Conservation (phyloP, 2,329 filamentous ascomycete species). For the Cercospora beticola region DNA sequence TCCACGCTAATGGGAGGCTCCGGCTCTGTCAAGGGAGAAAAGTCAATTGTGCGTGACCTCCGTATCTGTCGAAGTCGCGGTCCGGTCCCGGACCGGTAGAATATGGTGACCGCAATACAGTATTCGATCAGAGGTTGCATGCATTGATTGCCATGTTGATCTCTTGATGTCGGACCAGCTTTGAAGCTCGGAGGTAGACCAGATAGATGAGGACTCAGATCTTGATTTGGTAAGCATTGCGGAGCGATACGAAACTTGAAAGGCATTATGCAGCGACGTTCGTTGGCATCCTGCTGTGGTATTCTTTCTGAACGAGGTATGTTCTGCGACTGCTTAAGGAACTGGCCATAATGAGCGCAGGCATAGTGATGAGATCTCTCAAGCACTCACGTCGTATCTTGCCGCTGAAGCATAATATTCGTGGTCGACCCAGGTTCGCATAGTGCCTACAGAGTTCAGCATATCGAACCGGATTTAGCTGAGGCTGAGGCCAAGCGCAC, state of each 20-base stretch:
- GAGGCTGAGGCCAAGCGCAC: background rate
- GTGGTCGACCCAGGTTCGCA: background rate
- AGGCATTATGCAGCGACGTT: background rate
- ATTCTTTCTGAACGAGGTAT: background rate
- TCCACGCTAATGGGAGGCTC: conserved; percentile 1
- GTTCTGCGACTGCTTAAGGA: background rate
- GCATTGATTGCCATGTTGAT: conserved; percentile 6
- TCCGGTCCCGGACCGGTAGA: background rate
- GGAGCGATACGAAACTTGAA: conserved; percentile 11
- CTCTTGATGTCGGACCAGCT: background rate
- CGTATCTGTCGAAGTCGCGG: background rate
- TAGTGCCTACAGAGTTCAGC: background rate
- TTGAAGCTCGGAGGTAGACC: conserved; percentile 2
- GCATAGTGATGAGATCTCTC: background rate
- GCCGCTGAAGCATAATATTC: background rate
- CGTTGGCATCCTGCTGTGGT: background rate
- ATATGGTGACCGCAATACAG: background rate
- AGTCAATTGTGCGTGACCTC: background rate
- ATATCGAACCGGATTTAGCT: background rate
- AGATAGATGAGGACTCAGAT: background rate
- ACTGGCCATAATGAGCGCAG: background rate
- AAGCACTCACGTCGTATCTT: background rate
- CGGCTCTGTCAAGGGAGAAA: background rate
- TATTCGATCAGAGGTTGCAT: conserved; percentile 12
- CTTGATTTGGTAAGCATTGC: conserved; percentile 9